Conservation (phyloP, 495 filamentous ascomycete genomes). For the Daldinia caldariorum region DNA sequence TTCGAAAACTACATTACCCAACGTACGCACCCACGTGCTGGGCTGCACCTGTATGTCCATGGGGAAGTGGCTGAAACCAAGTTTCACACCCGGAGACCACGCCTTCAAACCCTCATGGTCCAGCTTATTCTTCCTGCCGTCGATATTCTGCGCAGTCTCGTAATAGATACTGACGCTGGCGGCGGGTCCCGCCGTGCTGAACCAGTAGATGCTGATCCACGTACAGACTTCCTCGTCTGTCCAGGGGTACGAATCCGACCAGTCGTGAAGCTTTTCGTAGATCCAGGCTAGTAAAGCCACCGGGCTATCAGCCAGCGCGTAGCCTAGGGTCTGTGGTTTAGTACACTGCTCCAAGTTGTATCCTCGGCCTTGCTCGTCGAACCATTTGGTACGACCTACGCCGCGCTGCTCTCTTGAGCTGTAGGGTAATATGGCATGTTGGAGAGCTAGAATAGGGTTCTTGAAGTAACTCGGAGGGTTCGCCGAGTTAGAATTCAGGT, state of each 20-base stretch:
- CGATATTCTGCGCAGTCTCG: constrained; percentile 53
- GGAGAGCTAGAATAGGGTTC: constrained; percentile 56
- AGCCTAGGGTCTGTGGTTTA: constrained; percentile 71
- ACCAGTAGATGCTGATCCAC: constrained; percentile 72
- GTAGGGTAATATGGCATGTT: constrained; percentile 54
- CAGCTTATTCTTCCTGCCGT: constrained; percentile 37
- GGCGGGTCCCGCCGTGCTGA: constrained; percentile 65
- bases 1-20: constrained; percentile 68
- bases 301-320: constrained; percentile 67
- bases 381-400: constrained; percentile 61
- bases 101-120: constrained; percentile 25
- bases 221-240: constrained; percentile 73
- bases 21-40: constrained; percentile 58
- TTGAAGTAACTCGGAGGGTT: constrained; percentile 47
- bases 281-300: constrained; percentile 72
- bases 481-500: constrained; percentile 68
- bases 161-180: constrained; percentile 70
- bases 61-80: constrained; percentile 66
- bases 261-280: constrained; percentile 74
- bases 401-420: constrained; percentile 53
- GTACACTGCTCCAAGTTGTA: constrained; percentile 67
- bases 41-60: constrained; percentile 65
- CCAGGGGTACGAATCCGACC: constrained; percentile 74
- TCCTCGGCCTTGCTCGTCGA: constrained; percentile 61
- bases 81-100: constrained; percentile 58